Percentiles rank a stretch among this genome's conserved stretches.
Evolutionary conservation across 2,329 filamentous ascomycete species (phyloP).

Genomic region (Pestalotiopsis sp.): DNA sequence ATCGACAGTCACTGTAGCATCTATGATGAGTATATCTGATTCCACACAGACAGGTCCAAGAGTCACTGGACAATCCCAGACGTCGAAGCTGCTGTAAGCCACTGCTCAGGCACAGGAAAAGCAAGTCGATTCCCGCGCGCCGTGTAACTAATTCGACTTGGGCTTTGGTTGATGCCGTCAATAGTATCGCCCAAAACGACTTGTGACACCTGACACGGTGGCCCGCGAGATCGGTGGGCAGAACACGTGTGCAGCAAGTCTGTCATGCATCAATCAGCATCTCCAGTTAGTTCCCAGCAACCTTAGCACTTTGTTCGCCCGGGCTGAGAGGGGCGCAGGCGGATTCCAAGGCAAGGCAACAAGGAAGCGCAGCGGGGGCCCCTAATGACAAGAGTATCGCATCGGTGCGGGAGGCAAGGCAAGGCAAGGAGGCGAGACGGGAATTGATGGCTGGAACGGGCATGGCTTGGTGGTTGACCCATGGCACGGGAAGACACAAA

Average conservation of each 20-base stretch:
- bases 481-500: neutral
- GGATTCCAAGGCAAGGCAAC: too few relatives aligned
- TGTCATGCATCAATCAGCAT: neutral
- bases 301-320: too few relatives aligned
- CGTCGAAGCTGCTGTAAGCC: neutral
- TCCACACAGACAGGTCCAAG: neutral
- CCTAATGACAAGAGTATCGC: too few relatives aligned
- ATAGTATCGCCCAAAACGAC: neutral
- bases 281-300: neutral
- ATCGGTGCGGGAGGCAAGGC: too few relatives aligned
- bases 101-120: neutral
- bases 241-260: slow-evolving; percentile 3
- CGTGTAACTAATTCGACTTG: neutral
- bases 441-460: too few relatives aligned
- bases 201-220: neutral
- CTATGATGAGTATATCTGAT: neutral
- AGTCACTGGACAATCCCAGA: neutral
- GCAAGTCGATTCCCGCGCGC: neutral
- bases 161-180: neutral
- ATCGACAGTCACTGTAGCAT: neutral
- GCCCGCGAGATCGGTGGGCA: neutral
- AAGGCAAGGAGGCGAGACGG: too few relatives aligned
- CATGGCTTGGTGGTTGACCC: too few relatives aligned
- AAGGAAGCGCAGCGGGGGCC: too few relatives aligned
- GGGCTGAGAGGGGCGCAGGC: too few relatives aligned